These are phyloP conservation scores for Rhodotorula mucilaginosa DNA, from an alignment of 1,284 basidiomycete genomes.

Conservation along the genomic window DNA sequence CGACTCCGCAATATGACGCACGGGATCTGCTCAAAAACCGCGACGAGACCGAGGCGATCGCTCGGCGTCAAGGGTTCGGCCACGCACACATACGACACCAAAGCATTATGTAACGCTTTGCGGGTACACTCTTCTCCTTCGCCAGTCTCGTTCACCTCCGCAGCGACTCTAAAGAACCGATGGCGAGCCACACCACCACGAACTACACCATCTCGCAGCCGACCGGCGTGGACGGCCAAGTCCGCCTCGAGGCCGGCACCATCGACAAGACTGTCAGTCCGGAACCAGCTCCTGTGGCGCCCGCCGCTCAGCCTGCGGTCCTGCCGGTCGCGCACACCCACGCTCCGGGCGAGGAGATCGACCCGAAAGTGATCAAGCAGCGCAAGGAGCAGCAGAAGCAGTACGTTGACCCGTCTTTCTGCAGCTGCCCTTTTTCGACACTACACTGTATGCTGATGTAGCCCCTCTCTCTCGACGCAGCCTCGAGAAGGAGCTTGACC, in stretches of 20 bases:
- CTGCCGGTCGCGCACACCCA: neutral
- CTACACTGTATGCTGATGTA: neutral
- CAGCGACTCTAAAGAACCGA: too few species aligned
- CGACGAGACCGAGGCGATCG: too few species aligned
- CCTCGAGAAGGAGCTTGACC: neutral
- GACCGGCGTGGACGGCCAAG: neutral
- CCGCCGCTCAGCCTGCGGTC: neutral
- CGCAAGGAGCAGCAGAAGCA: conserved; percentile 6
- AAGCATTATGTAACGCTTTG: too few species aligned
- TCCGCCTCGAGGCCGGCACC: conserved; percentile 3
- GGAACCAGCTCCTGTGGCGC: neutral
- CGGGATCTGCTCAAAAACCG: too few species aligned
- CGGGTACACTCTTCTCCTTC: too few species aligned
- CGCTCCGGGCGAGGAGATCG: neutral
- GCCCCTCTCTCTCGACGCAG: neutral
- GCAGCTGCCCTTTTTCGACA: too few species aligned
- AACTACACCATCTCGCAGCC: neutral
- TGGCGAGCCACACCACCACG: neutral
- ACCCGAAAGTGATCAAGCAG: conserved; percentile 1
- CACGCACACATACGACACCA: too few species aligned
- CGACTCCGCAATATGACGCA: too few species aligned
- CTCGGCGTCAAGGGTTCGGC: too few species aligned
- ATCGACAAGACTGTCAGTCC: neutral
- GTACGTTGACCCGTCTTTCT: neutral
- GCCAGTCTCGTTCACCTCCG: too few species aligned